Conservation (phyloP, 2,329 filamentous ascomycete species). For the Aspergillus arachidicola region DNA sequence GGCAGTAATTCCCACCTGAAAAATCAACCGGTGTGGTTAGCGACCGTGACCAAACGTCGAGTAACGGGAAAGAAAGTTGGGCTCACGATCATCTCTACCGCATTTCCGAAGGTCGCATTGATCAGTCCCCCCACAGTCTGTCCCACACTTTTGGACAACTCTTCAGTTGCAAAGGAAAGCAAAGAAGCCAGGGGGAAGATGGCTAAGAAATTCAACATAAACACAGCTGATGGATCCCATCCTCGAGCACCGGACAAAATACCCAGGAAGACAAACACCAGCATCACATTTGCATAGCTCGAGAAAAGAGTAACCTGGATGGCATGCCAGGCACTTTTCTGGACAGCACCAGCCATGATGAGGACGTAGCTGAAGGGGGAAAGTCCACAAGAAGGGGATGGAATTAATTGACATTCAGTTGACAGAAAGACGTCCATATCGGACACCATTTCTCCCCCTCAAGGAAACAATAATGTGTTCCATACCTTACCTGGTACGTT, state of each 20-base stretch:
- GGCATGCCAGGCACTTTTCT: not conserved
- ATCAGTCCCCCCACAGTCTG: constrained; percentile 5
- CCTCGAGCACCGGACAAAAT: constrained; percentile 68
- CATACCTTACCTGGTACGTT: not conserved
- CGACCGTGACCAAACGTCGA: not conserved
- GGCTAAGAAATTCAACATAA: constrained; percentile 79
- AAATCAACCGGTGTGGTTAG: not conserved
- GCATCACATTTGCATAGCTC: constrained; percentile 78
- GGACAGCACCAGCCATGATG: not conserved
- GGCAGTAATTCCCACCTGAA: constrained; percentile 64
- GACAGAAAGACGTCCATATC: not conserved
- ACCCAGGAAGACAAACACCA: constrained; percentile 73
- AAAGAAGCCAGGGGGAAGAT: constrained; percentile 10
- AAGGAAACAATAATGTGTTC: not conserved
- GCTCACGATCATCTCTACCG: constrained; percentile 42
- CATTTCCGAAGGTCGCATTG: constrained; percentile 66
- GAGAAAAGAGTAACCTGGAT: constrained; percentile 67
- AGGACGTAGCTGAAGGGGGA: not conserved
- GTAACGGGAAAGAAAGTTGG: not conserved
- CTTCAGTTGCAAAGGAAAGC: constrained; percentile 10
- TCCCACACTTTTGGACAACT: constrained; percentile 11
- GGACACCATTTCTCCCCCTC: no score
- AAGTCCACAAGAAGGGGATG: not conserved
- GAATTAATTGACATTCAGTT: not conserved
- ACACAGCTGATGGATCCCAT: constrained; percentile 62